phyloP scores from a whole-genome alignment of 116 monocot species.

The Posidonia oceanica region DNA sequence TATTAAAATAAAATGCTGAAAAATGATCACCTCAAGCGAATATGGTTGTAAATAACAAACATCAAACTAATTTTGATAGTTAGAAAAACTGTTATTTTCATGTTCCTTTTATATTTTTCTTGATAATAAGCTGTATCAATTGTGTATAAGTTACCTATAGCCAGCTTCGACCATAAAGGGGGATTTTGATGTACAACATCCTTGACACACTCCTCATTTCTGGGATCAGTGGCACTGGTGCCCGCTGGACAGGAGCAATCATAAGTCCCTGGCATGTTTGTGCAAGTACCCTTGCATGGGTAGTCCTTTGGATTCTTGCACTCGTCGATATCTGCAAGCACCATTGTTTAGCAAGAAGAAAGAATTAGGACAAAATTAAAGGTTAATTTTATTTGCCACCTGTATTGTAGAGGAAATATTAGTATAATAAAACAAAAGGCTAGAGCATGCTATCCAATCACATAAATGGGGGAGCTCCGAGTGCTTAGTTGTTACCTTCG shows the following conservation, averaged over 20 bases:
- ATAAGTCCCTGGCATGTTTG: neutral
- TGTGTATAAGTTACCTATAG: too few species aligned
- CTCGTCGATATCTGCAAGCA: constrained; percentile 1
- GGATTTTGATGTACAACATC: too few species aligned
- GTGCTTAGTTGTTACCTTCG: neutral
- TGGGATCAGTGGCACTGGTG: neutral
- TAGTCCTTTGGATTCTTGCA: constrained; percentile 1
- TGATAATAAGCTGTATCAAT: too few species aligned
- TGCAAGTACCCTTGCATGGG: neutral
- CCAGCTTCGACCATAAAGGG: too few species aligned
- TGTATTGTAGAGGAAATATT: neutral
- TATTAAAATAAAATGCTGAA: too few species aligned
- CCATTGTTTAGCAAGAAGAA: neutral
- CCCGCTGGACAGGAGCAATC: neutral
- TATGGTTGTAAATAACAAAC: too few species aligned
- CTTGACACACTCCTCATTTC: too few species aligned
- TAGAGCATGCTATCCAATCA: neutral
- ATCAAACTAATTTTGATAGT: too few species aligned
- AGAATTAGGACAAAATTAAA: neutral
- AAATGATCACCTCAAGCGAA: too few species aligned
- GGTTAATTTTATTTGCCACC: neutral
- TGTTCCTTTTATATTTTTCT: too few species aligned
- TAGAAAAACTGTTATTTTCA: too few species aligned
- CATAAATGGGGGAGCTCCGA: too few species aligned
- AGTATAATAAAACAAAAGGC: neutral